Base-by-base conservation (phyloP, 2,329 filamentous ascomycete genomes). In the Chaetomiaceae sp. region DNA sequence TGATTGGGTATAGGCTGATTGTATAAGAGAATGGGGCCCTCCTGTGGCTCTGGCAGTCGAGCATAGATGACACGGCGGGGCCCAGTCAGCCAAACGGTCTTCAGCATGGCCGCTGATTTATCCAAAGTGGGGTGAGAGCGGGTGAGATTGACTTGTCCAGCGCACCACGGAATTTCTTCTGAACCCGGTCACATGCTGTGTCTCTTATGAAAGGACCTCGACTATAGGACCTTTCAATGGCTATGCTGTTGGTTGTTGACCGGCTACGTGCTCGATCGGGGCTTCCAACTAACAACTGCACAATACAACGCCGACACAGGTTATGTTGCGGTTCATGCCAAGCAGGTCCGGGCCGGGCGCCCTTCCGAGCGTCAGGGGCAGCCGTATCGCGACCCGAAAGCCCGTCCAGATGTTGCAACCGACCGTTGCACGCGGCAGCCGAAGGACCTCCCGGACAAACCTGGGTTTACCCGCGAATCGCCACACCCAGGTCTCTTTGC, bases 1-100 rank as follows among this genome's bases (percentile, higher is more conserved):
- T 48, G 47, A 47, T 50, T 48, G 51, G 50, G 50, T 56, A 56
- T 57, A 54, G 56, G 45, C 54, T 56, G 54, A 58, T 56, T 53
- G 47, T 19, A 19, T 17, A 33, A 24, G n/a, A 45, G 22, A 52
- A 40, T 49, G 24, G 45, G 17, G 14, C 29, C 33, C 27, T 33
- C 19, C 32, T 44, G 26, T 40, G 33, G 38, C 34, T 22, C 15
- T 36, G 27, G 20, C 47, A 19, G 47, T 50, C 37, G 40, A 42
- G 37, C 42, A 54, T 53, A 55, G 49, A 56, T 54, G 51, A 54
- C 48, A 30, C 47, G 34, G 49, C 43, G 36, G 47, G 51, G 45
- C 26, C 37, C 38, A 34, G 37, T 34, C 33, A 38, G 38, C 42
- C 45, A 45, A 50, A 52, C 50, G 40, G 46, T 37, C 45, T 36